A percentile compares a stretch with the other conserved stretches of the same genome.
Evolutionary conservation across 2,329 filamentous ascomycete species (phyloP).

Genomic region (Chaetomiaceae sp.): DNA sequence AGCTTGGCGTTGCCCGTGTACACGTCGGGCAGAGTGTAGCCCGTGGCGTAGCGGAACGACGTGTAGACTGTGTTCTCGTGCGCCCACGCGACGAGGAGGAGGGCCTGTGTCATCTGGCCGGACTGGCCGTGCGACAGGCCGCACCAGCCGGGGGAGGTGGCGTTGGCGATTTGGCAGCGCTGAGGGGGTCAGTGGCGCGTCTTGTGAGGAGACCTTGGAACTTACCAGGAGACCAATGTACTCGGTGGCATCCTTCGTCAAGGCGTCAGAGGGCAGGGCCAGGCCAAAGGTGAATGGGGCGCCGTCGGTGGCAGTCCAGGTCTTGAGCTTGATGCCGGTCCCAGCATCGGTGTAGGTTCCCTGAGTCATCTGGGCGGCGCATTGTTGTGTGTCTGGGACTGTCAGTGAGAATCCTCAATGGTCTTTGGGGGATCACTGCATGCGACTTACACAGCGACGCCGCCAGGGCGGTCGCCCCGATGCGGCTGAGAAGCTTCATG

Average conservation of each 20-base stretch:
- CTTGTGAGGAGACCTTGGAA: background rate
- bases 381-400: conserved; percentile 20
- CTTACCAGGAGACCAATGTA: conserved; percentile 53
- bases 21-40: conserved; percentile 53
- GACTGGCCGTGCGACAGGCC: conserved; percentile 48
- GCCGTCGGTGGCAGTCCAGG: conserved; percentile 17
- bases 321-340: conserved; percentile 26
- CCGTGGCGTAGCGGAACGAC: conserved; percentile 53
- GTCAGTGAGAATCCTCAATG: too few species aligned
- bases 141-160: conserved; percentile 51
- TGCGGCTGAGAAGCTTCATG: conserved; percentile 26
- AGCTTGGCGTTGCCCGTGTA: conserved; percentile 61
- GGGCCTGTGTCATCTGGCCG: conserved; percentile 52
- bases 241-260: conserved; percentile 46
- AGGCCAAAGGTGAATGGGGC: conserved; percentile 43
- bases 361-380: conserved; percentile 21
- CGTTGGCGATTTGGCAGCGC: conserved; percentile 43
- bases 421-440: too few species aligned
- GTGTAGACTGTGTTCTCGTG: conserved; percentile 50
- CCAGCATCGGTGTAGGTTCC: conserved; percentile 23
- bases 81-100: conserved; percentile 57
- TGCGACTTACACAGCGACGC: conserved; percentile 27
- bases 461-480: conserved; percentile 24
- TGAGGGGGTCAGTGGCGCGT: conserved; percentile 24
- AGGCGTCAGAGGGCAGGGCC: conserved; percentile 47